Evolutionary conservation across 257 asterid species (phyloP), one percentile per base, ranked within the genome.

Genomic region (Capsicum rhomboideum): DNA sequence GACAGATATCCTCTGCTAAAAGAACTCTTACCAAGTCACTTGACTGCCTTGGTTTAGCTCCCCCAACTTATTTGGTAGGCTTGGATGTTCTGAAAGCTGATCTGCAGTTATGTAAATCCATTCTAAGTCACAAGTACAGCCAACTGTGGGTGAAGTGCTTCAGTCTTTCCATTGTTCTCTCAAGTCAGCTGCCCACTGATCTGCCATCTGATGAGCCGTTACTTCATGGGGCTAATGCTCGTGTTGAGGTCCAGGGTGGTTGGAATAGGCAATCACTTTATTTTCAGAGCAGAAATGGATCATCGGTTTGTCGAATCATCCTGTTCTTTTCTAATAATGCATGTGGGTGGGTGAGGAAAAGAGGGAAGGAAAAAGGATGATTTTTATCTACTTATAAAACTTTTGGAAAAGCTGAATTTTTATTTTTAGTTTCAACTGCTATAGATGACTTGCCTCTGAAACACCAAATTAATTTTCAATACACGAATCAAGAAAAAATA

Each of bases 201-300:
- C 75, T 54, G 46, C 74, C 78, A 55, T 75, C 83, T 52, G 79
- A 80, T 34, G 93, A 87, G 83, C 90, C 89, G 23, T 88, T 90
- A 84, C 86, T 87, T 83, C 87, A 86, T 87, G 91, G 90, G n/a
- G 71, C 81, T 77, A 88, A 87, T 84, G 86, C 89, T 87, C 89
- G 89, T 80, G 79, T 82, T 77, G 91, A 90, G 91, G 86, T 84
- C 78, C 86, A 84, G 28, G 82, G 88, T 61, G 86, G 87, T 81
- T 84, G 88, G 91, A 83, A 81, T 84, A 85, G 87, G 69, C 91
- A 75, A 50, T 81, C 85, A 83, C 82, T 86, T 84, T 85, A 88
- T 85, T 89, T 88, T 82, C 88, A 87, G 67, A 84, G 88, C 85
- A 89, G 86, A 86, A 89, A 78, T 81, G 83, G 84, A 80, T 82